Evolutionary conservation across 106 monocot species (phyloP).

Genomic region (Allium cepa): DNA sequence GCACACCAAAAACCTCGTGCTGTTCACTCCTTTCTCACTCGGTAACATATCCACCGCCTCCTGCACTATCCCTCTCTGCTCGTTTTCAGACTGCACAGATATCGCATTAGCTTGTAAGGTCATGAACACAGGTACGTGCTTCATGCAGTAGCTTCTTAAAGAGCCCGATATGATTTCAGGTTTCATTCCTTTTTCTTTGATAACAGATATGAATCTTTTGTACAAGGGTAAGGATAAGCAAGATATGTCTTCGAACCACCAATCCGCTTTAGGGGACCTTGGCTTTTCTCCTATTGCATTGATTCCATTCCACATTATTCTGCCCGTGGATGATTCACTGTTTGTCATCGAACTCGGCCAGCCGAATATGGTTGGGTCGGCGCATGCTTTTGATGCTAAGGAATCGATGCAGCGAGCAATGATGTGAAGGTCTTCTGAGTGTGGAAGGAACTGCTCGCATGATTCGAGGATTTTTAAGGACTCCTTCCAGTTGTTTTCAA

Average conservation of each 20-base stretch:
- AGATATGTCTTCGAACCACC: slow-evolving; percentile 51
- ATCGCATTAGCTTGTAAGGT: slow-evolving; percentile 4
- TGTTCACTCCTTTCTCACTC: slow-evolving; percentile 39
- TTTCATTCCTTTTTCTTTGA: slow-evolving; percentile 36
- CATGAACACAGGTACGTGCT: slow-evolving; percentile 28
- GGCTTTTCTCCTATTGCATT: slow-evolving; percentile 6
- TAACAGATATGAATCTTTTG: slow-evolving; percentile 30
- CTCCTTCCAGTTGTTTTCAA: slow-evolving; percentile 37
- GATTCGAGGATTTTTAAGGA: slow-evolving; percentile 37
- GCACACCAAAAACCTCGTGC: slow-evolving; percentile 50
- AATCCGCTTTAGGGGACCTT: slow-evolving; percentile 12
- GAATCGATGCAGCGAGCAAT: slow-evolving; percentile 45
- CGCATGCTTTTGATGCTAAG: slow-evolving; percentile 39
- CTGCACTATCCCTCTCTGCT: slow-evolving; percentile 39
- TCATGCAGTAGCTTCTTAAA: slow-evolving; percentile 29
- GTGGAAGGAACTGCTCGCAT: slow-evolving; percentile 32
- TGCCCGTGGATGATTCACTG: slow-evolving; percentile 1
- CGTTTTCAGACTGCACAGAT: slow-evolving; percentile 33
- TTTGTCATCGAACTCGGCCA: slow-evolving; percentile 13
- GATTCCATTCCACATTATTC: slow-evolving; percentile 50
- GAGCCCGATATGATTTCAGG: slow-evolving; percentile 31
- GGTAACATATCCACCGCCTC: slow-evolving; percentile 54
- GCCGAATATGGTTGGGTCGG: slow-evolving; percentile 20
- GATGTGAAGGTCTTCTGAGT: slow-evolving; percentile 37
- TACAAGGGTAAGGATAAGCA: slow-evolving; percentile 38